Evolutionary conservation across 176 grass and related monocot species (phyloP).

Genomic region (Phoenix roebelenii): DNA sequence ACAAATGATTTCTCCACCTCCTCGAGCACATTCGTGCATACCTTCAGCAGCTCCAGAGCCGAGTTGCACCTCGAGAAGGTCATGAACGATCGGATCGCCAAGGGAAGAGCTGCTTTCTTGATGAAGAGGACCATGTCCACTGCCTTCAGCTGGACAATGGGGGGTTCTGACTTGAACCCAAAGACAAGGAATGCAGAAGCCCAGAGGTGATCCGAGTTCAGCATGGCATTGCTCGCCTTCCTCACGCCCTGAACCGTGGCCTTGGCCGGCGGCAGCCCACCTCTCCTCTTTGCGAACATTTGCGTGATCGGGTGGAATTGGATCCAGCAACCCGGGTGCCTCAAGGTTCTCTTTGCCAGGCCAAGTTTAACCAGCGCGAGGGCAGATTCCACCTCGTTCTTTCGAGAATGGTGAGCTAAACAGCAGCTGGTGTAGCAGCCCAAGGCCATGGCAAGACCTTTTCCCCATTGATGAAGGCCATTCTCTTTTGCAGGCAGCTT

Average conservation of each 20-base stretch:
- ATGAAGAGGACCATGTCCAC: constrained; percentile 85
- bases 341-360: constrained; percentile 56
- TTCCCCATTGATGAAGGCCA: constrained; percentile 60
- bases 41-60: constrained; percentile 83
- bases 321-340: constrained; percentile 87
- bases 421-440: constrained; percentile 75
- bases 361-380: constrained; percentile 82
- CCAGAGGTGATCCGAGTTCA: constrained; percentile 85
- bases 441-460: constrained; percentile 65
- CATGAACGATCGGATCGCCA: constrained; percentile 86
- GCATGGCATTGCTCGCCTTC: constrained; percentile 54
- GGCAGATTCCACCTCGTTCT: constrained; percentile 74
- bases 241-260: constrained; percentile 62
- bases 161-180: constrained; percentile 90
- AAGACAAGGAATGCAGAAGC: constrained; percentile 90
- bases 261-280: constrained; percentile 45
- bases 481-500: constrained; percentile 68
- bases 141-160: constrained; percentile 64
- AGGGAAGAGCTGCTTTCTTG: constrained; percentile 71
- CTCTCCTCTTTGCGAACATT: constrained; percentile 74
- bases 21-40: constrained; percentile 90
- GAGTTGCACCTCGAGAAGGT: constrained; percentile 83
- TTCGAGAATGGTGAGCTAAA: constrained; percentile 57
- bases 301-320: constrained; percentile 82
- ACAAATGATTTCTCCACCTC: constrained; percentile 88